phyloP scores from a whole-genome alignment of 78 protist species.

The Blattamonas nauphoetae region DNA sequence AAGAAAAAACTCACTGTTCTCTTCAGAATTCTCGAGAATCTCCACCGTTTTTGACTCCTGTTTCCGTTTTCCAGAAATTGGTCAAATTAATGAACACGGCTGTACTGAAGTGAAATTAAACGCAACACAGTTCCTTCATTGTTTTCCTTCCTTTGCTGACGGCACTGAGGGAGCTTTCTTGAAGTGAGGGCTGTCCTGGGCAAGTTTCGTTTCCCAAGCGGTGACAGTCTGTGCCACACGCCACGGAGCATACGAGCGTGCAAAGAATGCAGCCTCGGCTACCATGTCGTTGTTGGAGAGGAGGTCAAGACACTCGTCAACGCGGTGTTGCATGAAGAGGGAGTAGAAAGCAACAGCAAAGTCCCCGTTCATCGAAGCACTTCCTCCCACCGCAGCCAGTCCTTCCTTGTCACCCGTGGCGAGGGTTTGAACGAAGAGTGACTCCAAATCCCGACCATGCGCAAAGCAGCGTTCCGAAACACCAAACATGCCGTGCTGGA shows the following conservation, averaged over 20 bases:
- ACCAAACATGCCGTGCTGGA: not conserved
- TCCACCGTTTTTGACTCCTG: no score
- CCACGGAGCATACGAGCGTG: not conserved
- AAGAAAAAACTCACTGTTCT: no score
- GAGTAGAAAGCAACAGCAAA: not conserved
- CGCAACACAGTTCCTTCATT: no score
- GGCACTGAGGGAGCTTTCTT: not conserved
- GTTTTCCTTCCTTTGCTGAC: no score
- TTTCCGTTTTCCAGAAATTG: no score
- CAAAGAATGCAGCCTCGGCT: constrained; percentile 5
- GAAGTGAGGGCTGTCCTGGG: not conserved
- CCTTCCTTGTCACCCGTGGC: not conserved
- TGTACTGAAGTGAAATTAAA: no score
- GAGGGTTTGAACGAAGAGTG: not conserved
- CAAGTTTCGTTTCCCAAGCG: not conserved
- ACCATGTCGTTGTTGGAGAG: not conserved
- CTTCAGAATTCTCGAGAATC: no score
- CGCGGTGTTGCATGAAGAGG: not conserved
- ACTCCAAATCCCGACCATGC: not conserved
- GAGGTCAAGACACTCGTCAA: not conserved
- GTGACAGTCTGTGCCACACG: not conserved
- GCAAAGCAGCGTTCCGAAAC: not conserved
- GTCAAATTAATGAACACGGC: no score
- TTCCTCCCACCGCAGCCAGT: not conserved
- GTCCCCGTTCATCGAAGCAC: not conserved